Base-by-base conservation (phyloP, 2,329 filamentous ascomycete species). In the Botrytis squamosa region DNA sequence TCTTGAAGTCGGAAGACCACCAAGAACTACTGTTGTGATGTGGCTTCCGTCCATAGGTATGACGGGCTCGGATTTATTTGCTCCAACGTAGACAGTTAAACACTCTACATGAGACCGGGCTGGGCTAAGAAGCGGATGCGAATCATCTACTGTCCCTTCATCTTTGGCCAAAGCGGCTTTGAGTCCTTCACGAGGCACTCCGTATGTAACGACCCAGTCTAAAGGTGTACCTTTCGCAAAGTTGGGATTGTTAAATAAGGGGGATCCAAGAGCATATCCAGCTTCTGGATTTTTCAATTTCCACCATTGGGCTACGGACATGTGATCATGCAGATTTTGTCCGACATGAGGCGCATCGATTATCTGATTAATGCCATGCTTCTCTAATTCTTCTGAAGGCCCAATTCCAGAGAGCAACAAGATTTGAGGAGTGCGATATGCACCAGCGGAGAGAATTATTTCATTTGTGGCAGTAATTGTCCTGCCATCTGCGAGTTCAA, bases 1-100 rank as follows among this genome's bases (percentile, higher is more conserved):
- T 49, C 75, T 57, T 29, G 74, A 75, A n/a, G 75, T 76, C 6
- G 75, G 75, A n/a, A 72, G 65, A 25, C 52, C 33, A 5, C 70
- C 63, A 57, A 75, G 40, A 10, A 73, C 63, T 22, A 68, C 22
- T 38, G 68, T 72, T 7, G 73, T 60, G 12, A 75, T 71, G 36
- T 52, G 52, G 8, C 59, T 72, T 8, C 75, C 74, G 25, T 75
- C 52, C 59, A 76, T 71, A 9, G 74, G 66, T 65, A 74, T 69
- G 5, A 38, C 22, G 33, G 59, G 44, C 38, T 66, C 10, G 9
- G 49, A 63, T 59, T 20, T 44, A 36, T 49, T 49, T 3, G 66
- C 42, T 3, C 66, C 55, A 55, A 64, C 44, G 16, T 73, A 73
- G 25, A 59, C 42, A 18, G 52, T 49, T 9, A 64, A 70, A 33